Evolutionary conservation across 805 yeast species (phyloP), one percentile per base, ranked within the genome.

Genomic region (Soucietia sequanensis): DNA sequence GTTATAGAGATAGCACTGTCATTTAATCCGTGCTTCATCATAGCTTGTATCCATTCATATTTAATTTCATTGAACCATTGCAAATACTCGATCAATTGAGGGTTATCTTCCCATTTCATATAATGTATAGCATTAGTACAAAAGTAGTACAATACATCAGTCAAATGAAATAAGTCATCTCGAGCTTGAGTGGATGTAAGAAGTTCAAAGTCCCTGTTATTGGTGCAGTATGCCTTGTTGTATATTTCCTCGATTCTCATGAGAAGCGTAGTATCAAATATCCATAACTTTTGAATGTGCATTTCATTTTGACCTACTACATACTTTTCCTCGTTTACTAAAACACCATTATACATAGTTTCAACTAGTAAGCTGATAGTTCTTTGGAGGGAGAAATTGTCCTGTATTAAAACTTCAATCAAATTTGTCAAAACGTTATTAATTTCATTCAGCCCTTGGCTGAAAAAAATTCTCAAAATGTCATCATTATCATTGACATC

Each of bases 1-100:
- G 88, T 76, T 19, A 88, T 68, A 6, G 61, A 59, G 15, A 84
- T 53, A 0, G 90, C 84, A 17, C 76, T 78, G 6, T 66, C 62
- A 24, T 70, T 67, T 31, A 75, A 62, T 6, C 72, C 71, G 35
- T 75, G 54, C n/a, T 65, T 51, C 9, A 81, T 69, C 37, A 87
- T 58, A 3, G 72, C 65, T 15, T 66, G 61, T 9, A 83, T 75
- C 96, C 96, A 89, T 9, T 54, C 43, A 7, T 39, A 34, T 37
- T 58, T 62, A 21, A 58, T 52, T 3, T 28, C 27, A 4, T 47
- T 50, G 40, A 62, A 67, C 72, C 72, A 68, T 18, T 37, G 42
- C 13, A 39, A 15, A 35, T 67, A 65, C 11, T 55, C 60, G 6
- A 41, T 39, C 14, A 56, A 46, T 27, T 60, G 61, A 11, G 46